A percentile compares a stretch with the other conserved stretches of the same genome.
Evolutionary conservation across 2,329 filamentous ascomycete genomes (phyloP).

Genomic region (Curvularia spicifera): DNA sequence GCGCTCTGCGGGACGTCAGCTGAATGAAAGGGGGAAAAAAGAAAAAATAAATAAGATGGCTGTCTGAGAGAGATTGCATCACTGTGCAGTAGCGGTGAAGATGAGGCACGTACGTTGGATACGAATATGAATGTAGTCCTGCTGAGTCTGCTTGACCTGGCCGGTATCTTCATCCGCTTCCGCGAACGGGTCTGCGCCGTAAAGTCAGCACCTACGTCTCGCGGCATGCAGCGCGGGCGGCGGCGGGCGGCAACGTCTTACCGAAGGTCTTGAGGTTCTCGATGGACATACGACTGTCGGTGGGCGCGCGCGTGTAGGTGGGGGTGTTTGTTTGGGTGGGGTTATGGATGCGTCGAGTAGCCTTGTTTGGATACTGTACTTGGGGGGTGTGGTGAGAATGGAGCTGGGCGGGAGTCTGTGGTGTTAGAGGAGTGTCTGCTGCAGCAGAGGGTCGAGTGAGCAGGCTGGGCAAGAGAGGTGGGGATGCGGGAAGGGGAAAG

Average conservation of each 20-base stretch:
- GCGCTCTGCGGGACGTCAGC: constrained; percentile 74
- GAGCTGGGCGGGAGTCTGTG: constrained; percentile 17
- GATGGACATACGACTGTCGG: constrained; percentile 44
- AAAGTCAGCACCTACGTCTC: constrained; percentile 8
- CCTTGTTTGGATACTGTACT: constrained; percentile 7
- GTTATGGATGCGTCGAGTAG: constrained; percentile 14
- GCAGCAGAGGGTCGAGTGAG: constrained; percentile 15
- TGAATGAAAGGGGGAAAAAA: neutral
- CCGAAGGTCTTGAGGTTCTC: constrained; percentile 59
- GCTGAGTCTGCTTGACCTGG: constrained; percentile 83
- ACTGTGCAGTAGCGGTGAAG: constrained; percentile 11
- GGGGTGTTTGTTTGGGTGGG: constrained; percentile 29
- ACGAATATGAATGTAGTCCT: constrained; percentile 99
- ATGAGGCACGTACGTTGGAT: constrained; percentile 78
- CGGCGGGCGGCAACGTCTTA: constrained; percentile 8
- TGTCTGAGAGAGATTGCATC: neutral
- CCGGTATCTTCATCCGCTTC: constrained; percentile 99
- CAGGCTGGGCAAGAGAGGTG: constrained; percentile 28
- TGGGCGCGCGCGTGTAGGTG: constrained; percentile 34
- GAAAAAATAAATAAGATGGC: neutral
- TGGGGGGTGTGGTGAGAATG: constrained; percentile 13
- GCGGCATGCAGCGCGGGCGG: neutral
- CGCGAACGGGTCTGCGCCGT: constrained; percentile 84
- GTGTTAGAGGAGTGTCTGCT: constrained; percentile 18
- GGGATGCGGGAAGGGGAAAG: constrained; percentile 26